Percentiles rank a stretch among this genome's conserved stretches.
Evolutionary conservation across 2,329 filamentous ascomycete genomes (phyloP).

Genomic region (Blastomyces silverae): DNA sequence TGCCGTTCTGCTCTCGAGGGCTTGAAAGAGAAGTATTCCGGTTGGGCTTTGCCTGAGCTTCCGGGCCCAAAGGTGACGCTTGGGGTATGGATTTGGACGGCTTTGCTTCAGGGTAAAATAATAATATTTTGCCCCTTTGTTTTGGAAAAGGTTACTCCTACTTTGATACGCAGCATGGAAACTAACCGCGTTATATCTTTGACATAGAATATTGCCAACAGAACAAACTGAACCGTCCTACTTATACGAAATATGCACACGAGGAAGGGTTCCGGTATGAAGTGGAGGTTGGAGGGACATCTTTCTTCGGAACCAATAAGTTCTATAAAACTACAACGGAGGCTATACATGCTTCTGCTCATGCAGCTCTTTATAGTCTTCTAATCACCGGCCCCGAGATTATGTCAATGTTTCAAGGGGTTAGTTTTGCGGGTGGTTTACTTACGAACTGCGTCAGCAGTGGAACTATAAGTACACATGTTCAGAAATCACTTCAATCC

Average conservation of each 20-base stretch:
- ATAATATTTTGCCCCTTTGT: conserved; percentile 1
- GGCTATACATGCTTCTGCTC: conserved; percentile 29
- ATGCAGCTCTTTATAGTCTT: conserved; percentile 26
- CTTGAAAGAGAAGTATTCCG: conserved; percentile 24
- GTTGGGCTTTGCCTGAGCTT: conserved; percentile 28
- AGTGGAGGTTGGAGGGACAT: conserved; percentile 22
- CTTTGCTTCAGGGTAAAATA: conserved; percentile 27
- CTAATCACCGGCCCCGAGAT: conserved; percentile 1
- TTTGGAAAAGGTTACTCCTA: background rate
- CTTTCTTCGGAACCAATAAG: conserved; percentile 22
- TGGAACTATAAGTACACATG: background rate
- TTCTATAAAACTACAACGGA: conserved; percentile 24
- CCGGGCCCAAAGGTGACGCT: conserved; percentile 21
- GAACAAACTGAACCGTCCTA: conserved; percentile 19
- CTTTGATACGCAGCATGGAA: background rate
- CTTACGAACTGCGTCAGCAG: background rate
- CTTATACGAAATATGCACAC: conserved; percentile 26
- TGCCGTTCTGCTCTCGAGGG: conserved; percentile 28
- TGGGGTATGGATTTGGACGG: conserved; percentile 28
- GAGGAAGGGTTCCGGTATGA: conserved; percentile 26
- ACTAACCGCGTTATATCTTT: conserved; percentile 6
- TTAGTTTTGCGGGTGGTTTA: background rate
- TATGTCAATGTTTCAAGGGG: background rate
- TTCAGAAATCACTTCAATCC: background rate
- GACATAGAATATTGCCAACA: conserved; percentile 26